Conservation (phyloP, 1,284 basidiomycete genomes). For the Pseudozyma tsukubaensis region DNA sequence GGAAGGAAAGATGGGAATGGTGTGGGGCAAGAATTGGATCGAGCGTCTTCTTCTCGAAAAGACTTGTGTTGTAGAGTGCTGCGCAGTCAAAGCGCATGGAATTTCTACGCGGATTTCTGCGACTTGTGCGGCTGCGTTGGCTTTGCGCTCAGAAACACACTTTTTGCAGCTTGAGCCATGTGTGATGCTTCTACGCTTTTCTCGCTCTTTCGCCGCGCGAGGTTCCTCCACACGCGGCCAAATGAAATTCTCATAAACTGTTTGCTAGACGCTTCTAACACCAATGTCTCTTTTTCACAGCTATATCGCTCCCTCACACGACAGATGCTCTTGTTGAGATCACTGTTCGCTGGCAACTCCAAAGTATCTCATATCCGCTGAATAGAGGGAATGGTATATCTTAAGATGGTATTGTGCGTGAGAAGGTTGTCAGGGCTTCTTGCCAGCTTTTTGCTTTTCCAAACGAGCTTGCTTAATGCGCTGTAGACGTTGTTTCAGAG, state of each 20-base stretch:
- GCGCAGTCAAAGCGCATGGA: background rate
- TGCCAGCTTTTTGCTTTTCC: slow-evolving; percentile 28
- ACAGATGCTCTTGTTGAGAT: background rate
- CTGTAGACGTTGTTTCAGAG: slow-evolving; percentile 45
- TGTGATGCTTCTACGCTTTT: slow-evolving; percentile 30
- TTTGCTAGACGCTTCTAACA: slow-evolving; percentile 3
- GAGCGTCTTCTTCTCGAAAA: background rate
- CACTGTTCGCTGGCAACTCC: too few relatives aligned
- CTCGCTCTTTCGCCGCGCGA: slow-evolving; percentile 28
- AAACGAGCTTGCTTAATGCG: slow-evolving; percentile 46
- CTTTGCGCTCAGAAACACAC: slow-evolving; percentile 1
- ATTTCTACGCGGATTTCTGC: background rate
- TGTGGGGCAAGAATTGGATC: background rate
- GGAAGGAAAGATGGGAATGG: background rate
- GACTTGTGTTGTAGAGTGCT: background rate
- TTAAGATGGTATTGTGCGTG: background rate
- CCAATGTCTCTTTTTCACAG: background rate
- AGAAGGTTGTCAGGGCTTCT: slow-evolving; percentile 5
- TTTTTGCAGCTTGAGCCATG: too few relatives aligned
- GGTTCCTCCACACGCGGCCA: slow-evolving; percentile 34
- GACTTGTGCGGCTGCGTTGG: too few relatives aligned
- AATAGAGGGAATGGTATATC: background rate
- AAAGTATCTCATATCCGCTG: too few relatives aligned
- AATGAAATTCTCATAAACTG: background rate
- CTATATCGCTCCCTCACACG: background rate